phyloP scores from a whole-genome alignment of 75 land plant genomes.

The Larix kaempferi region DNA sequence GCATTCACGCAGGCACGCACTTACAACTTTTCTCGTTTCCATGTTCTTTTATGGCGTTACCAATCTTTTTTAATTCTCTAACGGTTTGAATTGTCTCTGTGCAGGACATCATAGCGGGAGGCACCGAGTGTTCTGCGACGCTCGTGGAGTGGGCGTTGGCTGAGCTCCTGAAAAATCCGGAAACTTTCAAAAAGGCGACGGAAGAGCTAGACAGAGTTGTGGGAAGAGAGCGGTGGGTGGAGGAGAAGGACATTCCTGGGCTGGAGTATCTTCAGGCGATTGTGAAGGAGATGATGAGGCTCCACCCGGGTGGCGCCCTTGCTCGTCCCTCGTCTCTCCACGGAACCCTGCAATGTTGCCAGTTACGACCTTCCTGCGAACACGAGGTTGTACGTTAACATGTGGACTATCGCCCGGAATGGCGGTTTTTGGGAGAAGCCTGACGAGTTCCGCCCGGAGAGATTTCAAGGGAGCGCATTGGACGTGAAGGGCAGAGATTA shows the following conservation, averaged over 20 bases:
- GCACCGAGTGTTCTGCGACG: slow-evolving; percentile 20
- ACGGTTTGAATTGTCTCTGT: too few species aligned
- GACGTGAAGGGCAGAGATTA: slow-evolving; percentile 32
- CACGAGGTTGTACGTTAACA: slow-evolving; percentile 25
- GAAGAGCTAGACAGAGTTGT: neutral
- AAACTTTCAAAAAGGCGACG: neutral
- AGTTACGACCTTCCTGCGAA: slow-evolving; percentile 32
- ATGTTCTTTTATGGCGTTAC: too few species aligned
- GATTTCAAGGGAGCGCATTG: slow-evolving; percentile 26
- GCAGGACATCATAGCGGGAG: slow-evolving; percentile 1
- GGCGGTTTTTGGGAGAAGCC: slow-evolving; percentile 20
- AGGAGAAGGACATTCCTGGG: slow-evolving; percentile 23
- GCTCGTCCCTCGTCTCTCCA: slow-evolving; percentile 28
- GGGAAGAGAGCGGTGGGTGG: neutral
- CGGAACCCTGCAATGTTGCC: slow-evolving; percentile 15
- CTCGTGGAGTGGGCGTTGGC: slow-evolving; percentile 14
- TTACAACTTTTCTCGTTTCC: too few species aligned
- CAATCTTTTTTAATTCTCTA: too few species aligned
- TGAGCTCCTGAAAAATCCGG: slow-evolving; percentile 10
- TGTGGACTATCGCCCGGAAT: slow-evolving; percentile 25
- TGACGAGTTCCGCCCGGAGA: slow-evolving; percentile 20
- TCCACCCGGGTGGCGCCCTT: slow-evolving; percentile 34
- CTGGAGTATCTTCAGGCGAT: slow-evolving; percentile 19
- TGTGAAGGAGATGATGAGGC: slow-evolving; percentile 24
- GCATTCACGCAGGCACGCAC: too few species aligned